Base-by-base conservation (phyloP, 306 rosid genomes). In the Citrullus amarus region DNA sequence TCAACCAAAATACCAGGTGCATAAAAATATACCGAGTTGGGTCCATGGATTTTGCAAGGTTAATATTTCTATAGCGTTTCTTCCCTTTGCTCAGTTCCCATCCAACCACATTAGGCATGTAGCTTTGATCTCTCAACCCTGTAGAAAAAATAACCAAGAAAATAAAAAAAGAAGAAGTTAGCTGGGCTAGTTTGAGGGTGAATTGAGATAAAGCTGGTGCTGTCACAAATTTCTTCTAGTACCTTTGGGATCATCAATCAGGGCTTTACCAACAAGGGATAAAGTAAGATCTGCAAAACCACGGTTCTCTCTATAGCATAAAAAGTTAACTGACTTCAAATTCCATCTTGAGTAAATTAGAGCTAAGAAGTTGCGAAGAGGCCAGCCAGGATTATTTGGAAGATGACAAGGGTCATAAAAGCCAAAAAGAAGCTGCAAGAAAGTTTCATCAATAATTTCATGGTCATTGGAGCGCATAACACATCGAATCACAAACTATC, bases 321-420 rank as follows among this genome's bases (percentile, higher is more conserved):
- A 83, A 84, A 92, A 88, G 81, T 69, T 86, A 80, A 95, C 88
- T 7, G 88, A 86, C 78, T 82, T 84, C 85, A 95, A 88, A 85
- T 88, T 88, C 97, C 97, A 95, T 82, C 90, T 88, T 32, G 87
- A 84, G 81, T 83, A 83, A 78, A 87, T 87, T 77, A 95, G 90
- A 14, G 97, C 93, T 87, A 95, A 89, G 84, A 88, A 84, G 91
- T 95, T 95, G 83, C 98, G 92, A 41, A 95, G 96, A 44, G 97
- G 97, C 98, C 98, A 95, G 38, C 98, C 97, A 2, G 98, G 97
- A 87, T 85, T 91, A 63, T 85, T 87, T 74, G 90, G 93, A 79
- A 90, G 96, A 88, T 95, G 96, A 81, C 93, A 95, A 41, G 96
- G 98, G 76, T 95, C 98, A 32, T 92, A 95, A 87, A 95, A 95